These are phyloP conservation scores for Cladosporium sp. DNA, from an alignment of 2,329 filamentous ascomycete species.

Conservation along the genomic window DNA sequence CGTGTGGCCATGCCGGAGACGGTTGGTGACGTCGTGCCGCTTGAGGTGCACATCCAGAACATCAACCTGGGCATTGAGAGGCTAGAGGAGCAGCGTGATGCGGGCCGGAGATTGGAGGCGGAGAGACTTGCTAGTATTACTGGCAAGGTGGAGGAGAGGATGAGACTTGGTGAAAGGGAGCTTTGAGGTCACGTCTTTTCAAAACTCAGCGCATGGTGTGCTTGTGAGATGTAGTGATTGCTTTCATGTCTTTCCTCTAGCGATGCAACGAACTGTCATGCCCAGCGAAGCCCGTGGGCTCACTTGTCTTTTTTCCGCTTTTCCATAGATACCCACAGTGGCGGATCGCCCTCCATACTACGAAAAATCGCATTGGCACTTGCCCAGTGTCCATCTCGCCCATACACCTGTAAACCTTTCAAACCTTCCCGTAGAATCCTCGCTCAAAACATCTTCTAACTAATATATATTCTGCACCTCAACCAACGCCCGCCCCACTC, in stretches of 20 bases:
- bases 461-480: too few species aligned
- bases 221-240: background rate
- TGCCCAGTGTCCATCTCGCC: background rate
- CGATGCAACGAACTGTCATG: constrained; percentile 1
- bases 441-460: too few species aligned
- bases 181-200: background rate
- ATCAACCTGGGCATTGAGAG: constrained; percentile 70
- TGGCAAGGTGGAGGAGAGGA: constrained; percentile 12
- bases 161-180: constrained; percentile 12
- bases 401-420: background rate
- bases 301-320: background rate
- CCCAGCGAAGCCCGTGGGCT: background rate
- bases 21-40: constrained; percentile 54
- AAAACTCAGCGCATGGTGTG: background rate
- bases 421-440: too few species aligned
- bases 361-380: background rate
- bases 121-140: constrained; percentile 25
- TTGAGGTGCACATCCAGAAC: constrained; percentile 70
- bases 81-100: constrained; percentile 60
- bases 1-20: constrained; percentile 64
- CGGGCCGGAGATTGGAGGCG: constrained; percentile 31
- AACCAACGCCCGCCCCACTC: constrained; percentile 43
- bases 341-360: background rate
- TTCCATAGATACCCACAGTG: constrained; percentile 7
- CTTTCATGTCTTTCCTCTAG: background rate